Percentiles rank a stretch among this genome's conserved stretches.
phyloP scores from a whole-genome alignment of 345 rosid species.

The Dimocarpus longan region DNA sequence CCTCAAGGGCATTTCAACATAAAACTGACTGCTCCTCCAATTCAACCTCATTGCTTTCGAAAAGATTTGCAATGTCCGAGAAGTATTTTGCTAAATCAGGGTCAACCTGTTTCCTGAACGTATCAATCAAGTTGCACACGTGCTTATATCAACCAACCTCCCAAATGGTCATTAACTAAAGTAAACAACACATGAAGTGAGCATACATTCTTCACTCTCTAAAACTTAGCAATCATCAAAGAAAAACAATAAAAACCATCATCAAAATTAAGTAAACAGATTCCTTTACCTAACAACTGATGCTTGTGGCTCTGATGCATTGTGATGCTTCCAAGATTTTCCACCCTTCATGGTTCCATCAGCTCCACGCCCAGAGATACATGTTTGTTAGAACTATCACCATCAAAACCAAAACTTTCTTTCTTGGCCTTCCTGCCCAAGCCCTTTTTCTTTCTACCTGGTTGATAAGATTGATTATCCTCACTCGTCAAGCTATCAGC shows the following conservation, averaged over 20 bases:
- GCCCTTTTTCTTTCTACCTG: constrained; percentile 40
- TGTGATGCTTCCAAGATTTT: constrained; percentile 43
- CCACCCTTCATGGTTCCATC: constrained; percentile 24
- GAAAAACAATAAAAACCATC: neutral
- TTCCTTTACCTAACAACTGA: constrained; percentile 55
- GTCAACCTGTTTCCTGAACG: constrained; percentile 78
- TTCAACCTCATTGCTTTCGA: constrained; percentile 74
- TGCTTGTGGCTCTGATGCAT: constrained; percentile 44
- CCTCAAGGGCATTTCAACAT: constrained; percentile 85
- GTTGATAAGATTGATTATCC: constrained; percentile 46
- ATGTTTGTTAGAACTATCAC: constrained; percentile 28
- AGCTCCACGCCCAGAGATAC: constrained; percentile 27
- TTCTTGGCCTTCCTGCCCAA: constrained; percentile 49
- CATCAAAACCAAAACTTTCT: no score
- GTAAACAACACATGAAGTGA: neutral
- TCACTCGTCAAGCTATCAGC: constrained; percentile 53
- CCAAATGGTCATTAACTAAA: neutral
- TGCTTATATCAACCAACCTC: neutral
- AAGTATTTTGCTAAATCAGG: constrained; percentile 82
- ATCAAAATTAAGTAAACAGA: neutral
- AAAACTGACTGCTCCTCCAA: constrained; percentile 72
- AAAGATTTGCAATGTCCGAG: constrained; percentile 78
- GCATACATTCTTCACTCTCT: neutral
- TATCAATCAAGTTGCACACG: constrained; percentile 1
- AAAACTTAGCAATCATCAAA: neutral